Evolutionary conservation across 257 asterid genomes (phyloP).

Genomic region (Petunia secreta): DNA sequence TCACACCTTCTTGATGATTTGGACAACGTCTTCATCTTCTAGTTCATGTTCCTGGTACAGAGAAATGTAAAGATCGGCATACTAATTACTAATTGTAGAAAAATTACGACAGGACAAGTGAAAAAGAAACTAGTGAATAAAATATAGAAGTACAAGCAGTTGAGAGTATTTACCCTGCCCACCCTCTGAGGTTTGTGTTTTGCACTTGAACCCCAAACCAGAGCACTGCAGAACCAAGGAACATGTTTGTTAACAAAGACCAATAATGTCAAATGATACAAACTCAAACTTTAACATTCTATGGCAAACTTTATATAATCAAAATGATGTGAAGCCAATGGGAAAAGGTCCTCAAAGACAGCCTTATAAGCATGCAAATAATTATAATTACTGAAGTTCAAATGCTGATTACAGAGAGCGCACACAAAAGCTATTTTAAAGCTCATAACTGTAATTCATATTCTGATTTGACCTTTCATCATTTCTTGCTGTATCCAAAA

Average conservation of each 20-base stretch:
- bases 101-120: neutral
- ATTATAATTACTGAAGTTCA: neutral
- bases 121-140: neutral
- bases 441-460: neutral
- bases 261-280: slow-evolving; percentile 9
- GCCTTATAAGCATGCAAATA: neutral
- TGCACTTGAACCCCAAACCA: slow-evolving; percentile 99
- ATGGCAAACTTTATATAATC: neutral
- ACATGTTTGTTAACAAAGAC: slow-evolving; percentile 29
- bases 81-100: neutral
- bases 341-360: neutral
- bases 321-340: neutral
- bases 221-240: slow-evolving; percentile 58
- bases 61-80: neutral
- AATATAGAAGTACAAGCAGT: neutral
- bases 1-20: slow-evolving; percentile 88
- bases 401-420: neutral
- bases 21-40: slow-evolving; percentile 98
- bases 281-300: neutral
- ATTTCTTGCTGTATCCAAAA: neutral
- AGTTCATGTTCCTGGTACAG: slow-evolving; percentile 84
- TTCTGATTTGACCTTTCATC: neutral
- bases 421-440: neutral
- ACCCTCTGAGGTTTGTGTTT: slow-evolving; percentile 99
- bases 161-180: slow-evolving; percentile 66